Base-by-base conservation (phyloP, 1,284 basidiomycete genomes). In the Melanopsichium pennsylvanicum region DNA sequence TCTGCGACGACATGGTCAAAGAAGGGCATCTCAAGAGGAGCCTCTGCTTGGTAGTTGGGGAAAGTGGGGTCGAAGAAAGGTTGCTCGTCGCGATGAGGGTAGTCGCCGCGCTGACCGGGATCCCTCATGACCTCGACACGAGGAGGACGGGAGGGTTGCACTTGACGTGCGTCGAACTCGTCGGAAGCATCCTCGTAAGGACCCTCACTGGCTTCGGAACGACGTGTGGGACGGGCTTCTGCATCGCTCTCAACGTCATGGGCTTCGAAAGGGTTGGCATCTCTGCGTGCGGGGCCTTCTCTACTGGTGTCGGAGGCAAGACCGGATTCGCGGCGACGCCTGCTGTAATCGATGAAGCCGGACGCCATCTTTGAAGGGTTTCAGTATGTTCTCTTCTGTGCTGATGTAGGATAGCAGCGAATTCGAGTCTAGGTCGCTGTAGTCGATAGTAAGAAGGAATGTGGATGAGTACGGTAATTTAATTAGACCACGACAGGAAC, bases 1-100 rank as follows among this genome's bases (percentile, higher is more conserved):
- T 76, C 54, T 12, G 69, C 72, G 3, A 80, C 77, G 33, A 73
- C 64, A 37, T 80, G 78, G 59, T 78, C 69, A 51, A 79, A 79
- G 54, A 79, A 80, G 25, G 73, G 66, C 70, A 74, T 74, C 56
- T 74, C 70, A n/a, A 74, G 64, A 1, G 64, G 66, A 21, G 58
- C 57, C 25, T 74, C 70, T 13, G 57, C 61, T 35, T 72, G 57
- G 43, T 69, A 72, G 27, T 45, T 49, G 47, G 59, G 59, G 39
- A 74, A 74, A 25, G 59, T 62, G n/a, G 72, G 72, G 49, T 74
- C 72, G 46, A 74, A 74, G 54, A 74, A 74, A 19, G 60, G 37
- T 5, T 38, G 23, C 37, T 63, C 56, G 18, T 67, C 59, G 15
- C 47, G 43, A 26, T 54, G 49, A 34, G 46, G 42, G 19, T 62